Evolutionary conservation across 306 rosid species (phyloP).

Genomic region (Corylus americana): DNA sequence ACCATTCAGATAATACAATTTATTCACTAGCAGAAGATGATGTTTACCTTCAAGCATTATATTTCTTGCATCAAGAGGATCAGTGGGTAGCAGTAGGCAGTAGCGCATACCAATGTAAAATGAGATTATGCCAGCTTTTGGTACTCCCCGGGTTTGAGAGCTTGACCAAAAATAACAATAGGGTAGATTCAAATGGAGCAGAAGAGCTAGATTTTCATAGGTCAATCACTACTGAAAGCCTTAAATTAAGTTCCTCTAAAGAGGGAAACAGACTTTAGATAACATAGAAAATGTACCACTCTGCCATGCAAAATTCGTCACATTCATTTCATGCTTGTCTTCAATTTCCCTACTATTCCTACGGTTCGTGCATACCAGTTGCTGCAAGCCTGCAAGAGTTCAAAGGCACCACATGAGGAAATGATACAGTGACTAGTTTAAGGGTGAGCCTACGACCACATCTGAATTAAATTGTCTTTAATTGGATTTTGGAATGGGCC

Average conservation of each 20-base stretch:
- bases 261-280: not conserved
- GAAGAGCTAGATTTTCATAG: not conserved
- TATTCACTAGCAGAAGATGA: slow-evolving; percentile 20
- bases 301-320: not conserved
- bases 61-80: slow-evolving; percentile 95
- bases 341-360: not conserved
- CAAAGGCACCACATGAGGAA: not conserved
- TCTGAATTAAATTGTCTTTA: not conserved
- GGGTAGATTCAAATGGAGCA: not conserved
- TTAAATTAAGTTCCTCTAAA: not conserved
- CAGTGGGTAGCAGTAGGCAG: slow-evolving; percentile 67
- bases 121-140: slow-evolving; percentile 73
- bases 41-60: slow-evolving; percentile 90
- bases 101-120: slow-evolving; percentile 42
- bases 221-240: not conserved
- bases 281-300: not conserved
- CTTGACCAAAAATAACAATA: slow-evolving; percentile 58
- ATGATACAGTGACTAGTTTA: not conserved
- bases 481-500: not conserved
- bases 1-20: slow-evolving; percentile 3
- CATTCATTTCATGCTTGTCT: not conserved
- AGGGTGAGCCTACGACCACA: not conserved
- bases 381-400: too few relatives aligned
- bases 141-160: slow-evolving; percentile 84
- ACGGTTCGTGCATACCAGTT: not conserved